Conservation (phyloP, 1,139 yeast species). For the Lizanozyma gosingica region DNA sequence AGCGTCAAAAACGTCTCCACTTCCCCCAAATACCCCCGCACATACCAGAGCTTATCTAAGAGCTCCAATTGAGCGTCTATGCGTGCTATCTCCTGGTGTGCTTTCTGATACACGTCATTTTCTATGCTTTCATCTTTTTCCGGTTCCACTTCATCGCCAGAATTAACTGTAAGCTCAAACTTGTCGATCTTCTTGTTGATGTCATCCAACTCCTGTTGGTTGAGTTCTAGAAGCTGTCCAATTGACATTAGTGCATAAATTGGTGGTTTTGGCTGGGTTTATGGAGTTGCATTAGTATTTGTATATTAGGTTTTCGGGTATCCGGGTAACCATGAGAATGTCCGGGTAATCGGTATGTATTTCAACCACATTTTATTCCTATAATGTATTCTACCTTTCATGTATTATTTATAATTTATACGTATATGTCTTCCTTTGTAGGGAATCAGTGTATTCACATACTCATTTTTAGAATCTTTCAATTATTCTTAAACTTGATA, state of each 20-base stretch:
- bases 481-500: too few species aligned
- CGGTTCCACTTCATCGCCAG: background rate
- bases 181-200: slow-evolving; percentile 3
- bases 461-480: too few species aligned
- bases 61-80: background rate
- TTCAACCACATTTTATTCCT: background rate
- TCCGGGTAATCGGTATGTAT: slow-evolving; percentile 2
- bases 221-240: background rate
- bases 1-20: background rate
- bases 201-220: slow-evolving; percentile 3
- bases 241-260: background rate
- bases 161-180: background rate
- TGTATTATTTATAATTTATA: too few species aligned
- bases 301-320: background rate
- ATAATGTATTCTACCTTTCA: too few species aligned
- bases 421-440: too few species aligned
- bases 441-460: too few species aligned
- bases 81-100: background rate
- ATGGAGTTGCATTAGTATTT: too few species aligned
- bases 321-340: background rate
- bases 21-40: background rate
- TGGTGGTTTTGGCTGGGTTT: too few species aligned
- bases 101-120: slow-evolving; percentile 4
- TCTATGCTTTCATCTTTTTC: slow-evolving; percentile 6
- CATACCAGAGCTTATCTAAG: background rate